phyloP scores from a whole-genome alignment of 2,329 filamentous ascomycete species.

The Huntiella omanensis region DNA sequence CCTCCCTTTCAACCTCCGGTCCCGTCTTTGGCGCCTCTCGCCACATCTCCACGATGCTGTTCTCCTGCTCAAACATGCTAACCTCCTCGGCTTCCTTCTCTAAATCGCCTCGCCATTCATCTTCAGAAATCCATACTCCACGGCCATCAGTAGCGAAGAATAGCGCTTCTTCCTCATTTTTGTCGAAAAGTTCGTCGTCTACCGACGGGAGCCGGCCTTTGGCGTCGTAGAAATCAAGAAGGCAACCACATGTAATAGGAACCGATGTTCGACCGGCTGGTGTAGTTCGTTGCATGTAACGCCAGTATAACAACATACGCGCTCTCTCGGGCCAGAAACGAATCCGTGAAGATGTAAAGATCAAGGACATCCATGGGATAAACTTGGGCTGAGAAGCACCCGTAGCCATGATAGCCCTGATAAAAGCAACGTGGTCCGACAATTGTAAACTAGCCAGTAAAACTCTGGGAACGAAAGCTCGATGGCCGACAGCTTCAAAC shows the following conservation, averaged over 20 bases:
- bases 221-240: slow-evolving; percentile 8
- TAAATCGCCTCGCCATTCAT: slow-evolving; percentile 2
- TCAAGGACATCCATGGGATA: slow-evolving; percentile 5
- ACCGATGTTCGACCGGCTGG: slow-evolving; percentile 1
- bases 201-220: slow-evolving; percentile 6
- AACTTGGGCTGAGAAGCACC: slow-evolving; percentile 2
- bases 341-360: slow-evolving; percentile 1
- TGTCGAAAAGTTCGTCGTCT: slow-evolving; percentile 4
- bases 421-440: slow-evolving; percentile 3
- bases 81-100: background rate
- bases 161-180: slow-evolving; percentile 6
- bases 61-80: background rate
- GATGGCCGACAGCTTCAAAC: slow-evolving; percentile 6
- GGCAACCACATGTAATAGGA: background rate
- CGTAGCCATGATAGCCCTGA: slow-evolving; percentile 4
- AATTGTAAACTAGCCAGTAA: background rate
- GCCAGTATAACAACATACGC: slow-evolving; percentile 8
- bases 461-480: slow-evolving; percentile 5
- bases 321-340: slow-evolving; percentile 3
- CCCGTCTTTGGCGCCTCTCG: background rate
- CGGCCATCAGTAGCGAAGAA: slow-evolving; percentile 5
- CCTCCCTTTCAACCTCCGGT: background rate
- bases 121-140: slow-evolving; percentile 7
- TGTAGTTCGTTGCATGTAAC: slow-evolving; percentile 4
- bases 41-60: slow-evolving; percentile 11